Evolutionary conservation across 176 grass and related monocot genomes (phyloP), one percentile per base, ranked within the genome.

Genomic region (Coix lacrymajobi): DNA sequence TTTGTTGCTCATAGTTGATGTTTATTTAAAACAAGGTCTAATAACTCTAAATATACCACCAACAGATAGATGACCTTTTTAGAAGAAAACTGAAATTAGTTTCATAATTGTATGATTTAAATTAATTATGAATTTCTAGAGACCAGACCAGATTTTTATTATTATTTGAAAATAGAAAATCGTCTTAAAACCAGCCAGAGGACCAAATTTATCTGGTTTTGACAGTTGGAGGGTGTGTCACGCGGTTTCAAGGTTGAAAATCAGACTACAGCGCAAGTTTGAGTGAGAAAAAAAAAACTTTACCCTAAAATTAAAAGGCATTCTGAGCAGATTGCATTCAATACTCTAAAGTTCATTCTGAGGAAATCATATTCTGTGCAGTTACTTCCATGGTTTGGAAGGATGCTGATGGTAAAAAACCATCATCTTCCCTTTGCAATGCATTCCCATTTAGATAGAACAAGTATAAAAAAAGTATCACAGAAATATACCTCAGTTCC

Each of bases 401-500:
- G 48, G 33, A 60, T 64, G 54, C 39, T 54, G 13, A 58, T 38
- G 49, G 30, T 15, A 76, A 33, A 66, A 69, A 70, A 12, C 20
- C 11, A 72, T n/a, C 28, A 31, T 71, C 29, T 7, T 16, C 39
- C 54, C 43, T 6, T 78, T 62, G 32, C 38, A 81, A 69, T 16
- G 24, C 57, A 68, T 81, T 62, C 32, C 66, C 20, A 79, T 46
- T 58, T 44, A 77, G 56, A 78, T 51, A 54, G 6, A 30, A 19
- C 6, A 74, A 3, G 11, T 22, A 36, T 10, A 36, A 31, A 71
- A 11, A 14, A 16, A 24, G 13, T 41, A 63, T 22, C 45, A 13
- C 3, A 45, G 16, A 46, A 29, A 1, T 33, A 67, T 83, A 98
- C 96, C 96, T 95, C 67, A 85, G 77, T 66, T 91, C 87, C 19